Conservation (phyloP, 2,329 filamentous ascomycete genomes). For the Neophaeococcomyces aloes region DNA sequence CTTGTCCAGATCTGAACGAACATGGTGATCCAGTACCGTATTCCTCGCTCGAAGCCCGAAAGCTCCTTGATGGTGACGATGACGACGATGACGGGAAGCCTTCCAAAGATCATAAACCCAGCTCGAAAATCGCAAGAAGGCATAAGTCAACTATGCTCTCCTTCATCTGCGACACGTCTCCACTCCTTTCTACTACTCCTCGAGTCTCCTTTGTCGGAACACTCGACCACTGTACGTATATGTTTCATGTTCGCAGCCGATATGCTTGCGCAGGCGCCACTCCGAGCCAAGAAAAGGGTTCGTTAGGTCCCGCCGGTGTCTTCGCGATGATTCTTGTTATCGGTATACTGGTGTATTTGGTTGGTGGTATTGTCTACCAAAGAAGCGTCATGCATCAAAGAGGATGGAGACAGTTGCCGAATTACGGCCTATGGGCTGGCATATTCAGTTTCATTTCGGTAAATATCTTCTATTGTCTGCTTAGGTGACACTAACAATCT, state of each 20-base stretch:
- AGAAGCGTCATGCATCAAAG: conserved; percentile 86
- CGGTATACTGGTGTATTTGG: conserved; percentile 75
- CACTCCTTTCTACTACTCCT: conserved; percentile 43
- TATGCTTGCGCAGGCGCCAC: conserved; percentile 67
- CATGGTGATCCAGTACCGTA: conserved; percentile 15
- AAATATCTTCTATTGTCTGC: conserved; percentile 19
- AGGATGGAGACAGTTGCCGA: conserved; percentile 90
- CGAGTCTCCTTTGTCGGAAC: conserved; percentile 73
- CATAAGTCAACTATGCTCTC: conserved; percentile 80
- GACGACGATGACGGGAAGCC: conserved; percentile 25
- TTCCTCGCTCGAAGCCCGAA: conserved; percentile 11
- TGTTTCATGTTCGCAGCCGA: conserved; percentile 82
- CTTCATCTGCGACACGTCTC: conserved; percentile 73
- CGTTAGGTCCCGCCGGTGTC: conserved; percentile 59
- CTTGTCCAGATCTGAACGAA: conserved; percentile 40
- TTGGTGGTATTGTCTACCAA: conserved; percentile 92
- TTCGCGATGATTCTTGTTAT: conserved; percentile 77
- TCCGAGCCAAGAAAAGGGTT: conserved; percentile 38
- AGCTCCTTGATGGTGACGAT: conserved; percentile 12
- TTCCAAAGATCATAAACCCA: conserved; percentile 17
- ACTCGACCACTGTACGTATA: conserved; percentile 85
- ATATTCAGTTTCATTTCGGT: conserved; percentile 77
- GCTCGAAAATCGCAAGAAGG: conserved; percentile 22
- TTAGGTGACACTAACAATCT: background rate
- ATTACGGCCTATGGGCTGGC: conserved; percentile 85